phyloP scores from a whole-genome alignment of 2,329 filamentous ascomycete species.

The Diaporthe sp. region DNA sequence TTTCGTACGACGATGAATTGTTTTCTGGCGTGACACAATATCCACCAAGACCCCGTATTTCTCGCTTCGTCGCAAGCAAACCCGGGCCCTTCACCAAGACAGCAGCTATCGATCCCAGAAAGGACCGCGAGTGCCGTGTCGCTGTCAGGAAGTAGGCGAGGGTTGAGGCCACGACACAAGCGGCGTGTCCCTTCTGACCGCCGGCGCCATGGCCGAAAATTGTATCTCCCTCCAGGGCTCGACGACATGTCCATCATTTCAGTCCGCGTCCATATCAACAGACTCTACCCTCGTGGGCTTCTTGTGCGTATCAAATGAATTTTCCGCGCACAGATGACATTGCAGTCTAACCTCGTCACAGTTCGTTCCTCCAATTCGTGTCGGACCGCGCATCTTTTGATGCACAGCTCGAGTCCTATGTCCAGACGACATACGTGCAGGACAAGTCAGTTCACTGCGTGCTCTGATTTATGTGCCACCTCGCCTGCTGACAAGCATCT shows the following conservation, averaged over 20 bases:
- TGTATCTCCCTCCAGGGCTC: slow-evolving; percentile 71
- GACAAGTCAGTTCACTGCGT: slow-evolving; percentile 72
- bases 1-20: slow-evolving; percentile 42
- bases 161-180: slow-evolving; percentile 25
- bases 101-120: background rate
- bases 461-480: slow-evolving; percentile 9
- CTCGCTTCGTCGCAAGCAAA: background rate
- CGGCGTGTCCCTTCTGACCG: slow-evolving; percentile 41
- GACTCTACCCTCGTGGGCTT: slow-evolving; percentile 62
- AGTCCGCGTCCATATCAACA: slow-evolving; percentile 72
- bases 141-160: slow-evolving; percentile 27
- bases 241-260: slow-evolving; percentile 72
- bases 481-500: slow-evolving; percentile 40
- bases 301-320: slow-evolving; percentile 63
- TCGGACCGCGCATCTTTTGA: slow-evolving; percentile 84
- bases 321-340: background rate
- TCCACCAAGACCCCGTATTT: background rate
- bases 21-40: slow-evolving; percentile 37
- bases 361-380: slow-evolving; percentile 88
- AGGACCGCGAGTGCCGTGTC: background rate
- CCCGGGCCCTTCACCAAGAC: slow-evolving; percentile 4
- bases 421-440: slow-evolving; percentile 80
- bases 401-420: slow-evolving; percentile 76
- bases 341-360: slow-evolving; percentile 59
- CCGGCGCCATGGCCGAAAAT: slow-evolving; percentile 46